Percentiles rank a stretch among this genome's conserved stretches.
Conservation (phyloP, 129 eudicot genomes). For the Cynara cardunculus region DNA sequence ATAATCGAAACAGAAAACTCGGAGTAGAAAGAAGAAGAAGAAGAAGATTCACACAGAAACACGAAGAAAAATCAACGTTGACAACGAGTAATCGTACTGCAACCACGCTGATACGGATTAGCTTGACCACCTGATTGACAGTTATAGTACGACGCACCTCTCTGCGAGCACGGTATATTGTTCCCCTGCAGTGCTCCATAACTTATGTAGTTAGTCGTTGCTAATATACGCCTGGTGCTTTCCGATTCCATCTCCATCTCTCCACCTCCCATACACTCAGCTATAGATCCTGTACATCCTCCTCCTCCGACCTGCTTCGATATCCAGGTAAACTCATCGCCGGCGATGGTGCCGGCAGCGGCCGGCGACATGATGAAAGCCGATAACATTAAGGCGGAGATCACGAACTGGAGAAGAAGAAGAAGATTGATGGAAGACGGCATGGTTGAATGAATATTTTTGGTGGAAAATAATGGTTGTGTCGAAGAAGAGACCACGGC, state of each 20-base stretch:
- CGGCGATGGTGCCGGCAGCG: constrained; percentile 14
- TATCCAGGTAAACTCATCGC: constrained; percentile 42
- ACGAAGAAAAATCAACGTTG: constrained; percentile 28
- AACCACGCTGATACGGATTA: constrained; percentile 79
- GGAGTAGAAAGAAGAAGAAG: not conserved
- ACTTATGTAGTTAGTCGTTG: constrained; percentile 61
- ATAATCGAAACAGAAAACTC: not conserved
- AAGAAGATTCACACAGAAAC: constrained; percentile 11
- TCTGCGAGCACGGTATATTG: constrained; percentile 70
- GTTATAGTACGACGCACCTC: constrained; percentile 86
- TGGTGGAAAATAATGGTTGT: constrained; percentile 13
- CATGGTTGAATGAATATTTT: constrained; percentile 21
- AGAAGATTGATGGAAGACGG: constrained; percentile 22
- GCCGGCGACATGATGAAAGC: constrained; percentile 17
- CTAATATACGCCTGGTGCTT: constrained; percentile 63
- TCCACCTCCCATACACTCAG: constrained; percentile 65
- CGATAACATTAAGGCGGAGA: constrained; percentile 21
- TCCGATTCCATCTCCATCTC: constrained; percentile 72
- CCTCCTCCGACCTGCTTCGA: constrained; percentile 29
- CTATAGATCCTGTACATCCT: constrained; percentile 67
- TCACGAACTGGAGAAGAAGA: constrained; percentile 13
- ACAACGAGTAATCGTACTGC: constrained; percentile 74
- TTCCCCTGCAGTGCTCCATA: constrained; percentile 69
- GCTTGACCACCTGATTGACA: constrained; percentile 75
- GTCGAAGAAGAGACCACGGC: not conserved